phyloP scores from a whole-genome alignment of 768 basidiomycete species.

The Leucocoprinus sp. region DNA sequence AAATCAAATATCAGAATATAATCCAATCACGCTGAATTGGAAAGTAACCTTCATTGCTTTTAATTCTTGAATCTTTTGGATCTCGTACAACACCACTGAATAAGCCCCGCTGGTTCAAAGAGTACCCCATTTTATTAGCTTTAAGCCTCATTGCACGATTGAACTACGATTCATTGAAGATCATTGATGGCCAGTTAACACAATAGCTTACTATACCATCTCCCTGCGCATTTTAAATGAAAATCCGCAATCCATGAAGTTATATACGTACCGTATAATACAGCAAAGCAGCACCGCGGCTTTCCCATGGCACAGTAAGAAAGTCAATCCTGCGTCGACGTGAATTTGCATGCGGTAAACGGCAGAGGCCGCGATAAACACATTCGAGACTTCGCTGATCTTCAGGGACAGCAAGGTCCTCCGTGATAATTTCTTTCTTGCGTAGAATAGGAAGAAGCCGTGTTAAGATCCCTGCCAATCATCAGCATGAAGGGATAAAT shows the following conservation, averaged over 20 bases:
- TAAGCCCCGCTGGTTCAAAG: constrained; percentile 82
- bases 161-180: constrained; percentile 44
- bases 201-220: constrained; percentile 65
- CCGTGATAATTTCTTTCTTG: constrained; percentile 55
- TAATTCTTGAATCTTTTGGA: constrained; percentile 50
- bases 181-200: not conserved
- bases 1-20: not conserved
- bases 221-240: constrained; percentile 36
- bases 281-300: constrained; percentile 77
- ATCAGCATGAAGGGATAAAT: constrained; percentile 1
- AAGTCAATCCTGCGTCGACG: constrained; percentile 78
- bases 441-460: constrained; percentile 52
- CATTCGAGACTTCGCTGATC: constrained; percentile 62
- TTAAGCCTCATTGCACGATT: constrained; percentile 84
- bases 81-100: constrained; percentile 68
- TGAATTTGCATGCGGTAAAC: constrained; percentile 33
- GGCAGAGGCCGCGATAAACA: constrained; percentile 78
- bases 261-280: constrained; percentile 73
- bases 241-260: not conserved
- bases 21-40: not conserved
- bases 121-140: constrained; percentile 73
- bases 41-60: constrained; percentile 46
- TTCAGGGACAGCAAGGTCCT: constrained; percentile 69
- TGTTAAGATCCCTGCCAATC: constrained; percentile 46
- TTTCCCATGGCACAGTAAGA: constrained; percentile 70